Base-by-base conservation (phyloP, 2,329 filamentous ascomycete genomes). In the Paecilomyces formosus region DNA sequence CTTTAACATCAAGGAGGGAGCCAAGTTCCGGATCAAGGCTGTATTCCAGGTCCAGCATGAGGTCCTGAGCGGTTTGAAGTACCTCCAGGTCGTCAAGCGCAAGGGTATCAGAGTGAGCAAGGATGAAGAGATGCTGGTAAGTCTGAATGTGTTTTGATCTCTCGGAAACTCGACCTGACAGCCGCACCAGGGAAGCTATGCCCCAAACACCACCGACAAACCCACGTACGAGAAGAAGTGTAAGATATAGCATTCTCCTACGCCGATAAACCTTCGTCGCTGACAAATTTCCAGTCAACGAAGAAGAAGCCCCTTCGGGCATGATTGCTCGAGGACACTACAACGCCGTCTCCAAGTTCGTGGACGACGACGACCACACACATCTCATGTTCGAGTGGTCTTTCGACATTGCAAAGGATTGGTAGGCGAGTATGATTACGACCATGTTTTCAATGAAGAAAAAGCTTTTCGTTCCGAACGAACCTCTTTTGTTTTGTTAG, bases 1-100 rank as follows among this genome's bases (percentile, higher is more conserved):
- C 13, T 99, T 99, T 81, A 93, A 85, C 72, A 97, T 99, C 81
- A 99, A 97, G 83, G 94, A 97, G 77, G 92, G 91, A 57, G 85
- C 88, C 67, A 88, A 86, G 67, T 99, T 97, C 81, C 90, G 89
- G 77, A 97, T 97, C 90, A 92, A 89, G 74, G 92, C 89, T 59
- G 85, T 85, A 62, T 99, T 97, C 83, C 89, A 92, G 79, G 94
- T 99, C 53, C 92, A 99, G 81, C 92, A 97, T 75, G 89, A 97
- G 77, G 93, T 99, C 65, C 84, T 97, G 57, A 94, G 90, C 68
- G 94, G 94, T 53, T 79, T 99, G 72, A 95, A 97, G 80, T 99
- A 97, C 76, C 85, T 99, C 59, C 94, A 99, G 79, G 84, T 92
- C 49, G 89, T 97, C 62, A 96, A 94, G 83, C 84, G 92, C 68